Evolutionary conservation across 176 grass and related monocot genomes (phyloP), one percentile per base, ranked within the genome.

Genomic region (Hordeum vulgare): DNA sequence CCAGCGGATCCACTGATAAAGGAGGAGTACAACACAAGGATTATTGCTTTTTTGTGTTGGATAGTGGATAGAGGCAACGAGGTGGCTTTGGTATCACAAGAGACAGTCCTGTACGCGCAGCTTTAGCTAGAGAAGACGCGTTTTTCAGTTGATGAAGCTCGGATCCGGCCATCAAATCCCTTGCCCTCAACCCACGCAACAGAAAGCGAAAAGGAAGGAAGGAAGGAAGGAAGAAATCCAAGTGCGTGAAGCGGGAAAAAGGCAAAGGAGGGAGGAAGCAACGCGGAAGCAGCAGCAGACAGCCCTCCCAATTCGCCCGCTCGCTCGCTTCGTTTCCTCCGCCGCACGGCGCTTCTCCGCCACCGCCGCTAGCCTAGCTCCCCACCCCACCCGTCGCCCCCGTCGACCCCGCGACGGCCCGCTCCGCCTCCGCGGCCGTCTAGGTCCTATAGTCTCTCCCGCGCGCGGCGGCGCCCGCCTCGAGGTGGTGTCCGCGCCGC

Each of bases 291-390:
- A 8, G 56, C 18, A 8, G 9, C 17, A 60, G 57, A 25, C 21
- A 21, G 3, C 61, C 62, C 58, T n/a, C 31, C 10, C 59, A 59
- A 74, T 74, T 84, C 39, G 59, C n/a, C 61, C 6, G 18, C 24
- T 15, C 60, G 10, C 9, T 24, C 29, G 61, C 83, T 86, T 82
- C 40, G 83, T 89, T 85, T n/a, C 88, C 83, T 82, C 83, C 83
- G 78, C 65, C 44, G 26, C 76, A 85, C 76, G 81, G n/a, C n/a
- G 21, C 75, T 88, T 2, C 39, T 23, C 28, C 25, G 4, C 33
- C 3, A 45, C n/a, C n/a, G 21, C 10, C 11, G 9, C 26, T 25
- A 65, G 31, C 12, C 11, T 7, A 28, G 1, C 74, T n/a, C 10
- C 8, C 67, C 51, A 1, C 21, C 15, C 20, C 11, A 24, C 6